Base-by-base conservation (phyloP, 2,329 filamentous ascomycete genomes). In the Arachnomyces sp. region DNA sequence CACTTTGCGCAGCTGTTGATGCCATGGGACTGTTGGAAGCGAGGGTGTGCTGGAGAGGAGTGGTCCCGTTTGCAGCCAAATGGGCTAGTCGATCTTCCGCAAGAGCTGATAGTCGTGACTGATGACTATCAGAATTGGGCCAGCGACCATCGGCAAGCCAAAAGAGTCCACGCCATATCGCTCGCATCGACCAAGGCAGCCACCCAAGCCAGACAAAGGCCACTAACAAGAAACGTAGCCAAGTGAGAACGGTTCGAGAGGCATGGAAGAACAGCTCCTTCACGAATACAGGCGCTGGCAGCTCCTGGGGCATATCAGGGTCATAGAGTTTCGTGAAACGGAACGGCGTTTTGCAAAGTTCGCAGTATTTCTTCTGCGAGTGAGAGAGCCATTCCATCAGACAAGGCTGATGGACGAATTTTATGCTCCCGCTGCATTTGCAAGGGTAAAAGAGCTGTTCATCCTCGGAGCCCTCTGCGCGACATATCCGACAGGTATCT, bases 351-450 rank as follows among this genome's bases (percentile, higher is more conserved):
- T 98, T 98, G 79, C 92, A 98, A 28, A 98, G 80, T 69, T 98
- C 92, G 73, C 93, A 98, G 71, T 98, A 86, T 65, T 96, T 96
- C 77, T 98, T 98, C 62, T 98, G 89, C 2, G 92, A 96, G 64
- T 98, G 93, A 36, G 88, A 90, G 15, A 98, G 74, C 92, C 92
- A 98, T 66, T 96, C 89, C 84, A 98, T 95, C 65, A 98, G 69
- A 62, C 92, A 98, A 61, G 93, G 86, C 65, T 98, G 92, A 62
- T 98, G 92, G 46, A 98, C 92, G 57, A 84, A 95, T 69, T 95
- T 95, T 69, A 98, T 98, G 67, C 90, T 96, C 42, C 92, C 92
- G 59, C 87, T 95, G 70, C 92, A 98, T 72, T 95, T 95, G 80
- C 92, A 98, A 4, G 92, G 92, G 59, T 93, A 92, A 70, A 95